These are phyloP conservation scores for Mortierella sp. DNA, from an alignment of 371 early-diverging fungal species.

Conservation along the genomic window DNA sequence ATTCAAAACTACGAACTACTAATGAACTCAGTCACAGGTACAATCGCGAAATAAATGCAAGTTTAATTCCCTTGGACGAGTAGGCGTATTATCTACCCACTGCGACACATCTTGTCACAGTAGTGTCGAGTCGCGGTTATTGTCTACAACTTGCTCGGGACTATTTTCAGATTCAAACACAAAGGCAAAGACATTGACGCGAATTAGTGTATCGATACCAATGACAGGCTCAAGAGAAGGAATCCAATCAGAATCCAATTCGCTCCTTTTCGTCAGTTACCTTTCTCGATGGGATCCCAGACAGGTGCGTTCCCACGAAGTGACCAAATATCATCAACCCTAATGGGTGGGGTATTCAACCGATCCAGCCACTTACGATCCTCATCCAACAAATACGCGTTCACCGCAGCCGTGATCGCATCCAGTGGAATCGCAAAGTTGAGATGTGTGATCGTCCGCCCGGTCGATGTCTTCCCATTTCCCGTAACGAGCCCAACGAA, in stretches of 20 bases:
- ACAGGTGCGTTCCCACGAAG: conserved; percentile 50
- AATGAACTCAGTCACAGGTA: not conserved
- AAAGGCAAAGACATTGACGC: not conserved
- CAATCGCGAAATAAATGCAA: not conserved
- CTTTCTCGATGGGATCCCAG: conserved; percentile 52
- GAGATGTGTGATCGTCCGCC: conserved; percentile 56
- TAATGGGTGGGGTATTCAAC: conserved; percentile 34
- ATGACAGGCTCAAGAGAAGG: not conserved
- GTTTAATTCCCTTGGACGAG: not conserved
- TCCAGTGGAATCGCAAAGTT: conserved; percentile 58
- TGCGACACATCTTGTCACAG: not conserved
- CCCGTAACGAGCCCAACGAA: conserved; percentile 56
- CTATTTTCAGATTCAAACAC: not conserved
- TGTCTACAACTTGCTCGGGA: conserved; percentile 27
- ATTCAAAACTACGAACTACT: conserved; percentile 32
- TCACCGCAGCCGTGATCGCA: conserved; percentile 36
- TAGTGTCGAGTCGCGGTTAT: not conserved
- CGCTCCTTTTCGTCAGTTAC: not conserved
- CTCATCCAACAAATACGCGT: conserved; percentile 60
- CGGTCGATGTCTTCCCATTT: conserved; percentile 55
- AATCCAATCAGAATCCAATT: not conserved
- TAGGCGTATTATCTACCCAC: not conserved
- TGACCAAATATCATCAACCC: conserved; percentile 53
- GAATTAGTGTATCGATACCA: not conserved
- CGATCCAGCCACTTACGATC: conserved; percentile 59